Percentiles rank a stretch among this genome's conserved stretches.
Conservation (phyloP, 1,284 basidiomycete genomes). For the Ustilago cynodontis region DNA sequence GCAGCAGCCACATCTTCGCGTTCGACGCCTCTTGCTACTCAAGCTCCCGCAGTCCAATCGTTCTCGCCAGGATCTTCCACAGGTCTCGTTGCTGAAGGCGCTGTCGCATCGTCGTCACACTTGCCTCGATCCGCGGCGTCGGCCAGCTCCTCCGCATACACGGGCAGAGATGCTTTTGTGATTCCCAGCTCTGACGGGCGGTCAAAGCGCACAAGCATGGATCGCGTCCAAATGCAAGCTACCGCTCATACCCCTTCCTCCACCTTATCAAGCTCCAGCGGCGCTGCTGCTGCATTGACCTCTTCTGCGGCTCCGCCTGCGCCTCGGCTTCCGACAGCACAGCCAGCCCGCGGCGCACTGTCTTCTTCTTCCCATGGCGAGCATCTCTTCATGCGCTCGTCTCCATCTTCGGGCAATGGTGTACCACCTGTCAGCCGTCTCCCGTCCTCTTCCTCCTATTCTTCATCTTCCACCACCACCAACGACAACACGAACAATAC, state of each 20-base stretch:
- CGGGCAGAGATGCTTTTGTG: background rate
- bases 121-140: background rate
- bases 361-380: background rate
- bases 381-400: constrained; percentile 4
- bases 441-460: constrained; percentile 13
- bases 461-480: constrained; percentile 3
- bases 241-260: background rate
- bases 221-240: constrained; percentile 16
- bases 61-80: background rate
- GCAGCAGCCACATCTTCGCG: constrained; percentile 2
- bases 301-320: background rate
- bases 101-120: constrained; percentile 4
- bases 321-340: background rate
- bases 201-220: constrained; percentile 29
- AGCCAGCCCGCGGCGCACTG: background rate
- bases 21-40: background rate
- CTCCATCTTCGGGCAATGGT: background rate
- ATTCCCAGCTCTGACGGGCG: constrained; percentile 1
- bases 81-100: too few species aligned
- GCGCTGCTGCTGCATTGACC: constrained; percentile 2
- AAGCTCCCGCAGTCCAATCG: background rate
- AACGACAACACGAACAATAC: background rate
- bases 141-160: constrained; percentile 1
- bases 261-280: background rate
- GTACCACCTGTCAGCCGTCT: constrained; percentile 1